Base-by-base conservation (phyloP, 106 monocot genomes). In the Acanthochlamys bracteata region DNA sequence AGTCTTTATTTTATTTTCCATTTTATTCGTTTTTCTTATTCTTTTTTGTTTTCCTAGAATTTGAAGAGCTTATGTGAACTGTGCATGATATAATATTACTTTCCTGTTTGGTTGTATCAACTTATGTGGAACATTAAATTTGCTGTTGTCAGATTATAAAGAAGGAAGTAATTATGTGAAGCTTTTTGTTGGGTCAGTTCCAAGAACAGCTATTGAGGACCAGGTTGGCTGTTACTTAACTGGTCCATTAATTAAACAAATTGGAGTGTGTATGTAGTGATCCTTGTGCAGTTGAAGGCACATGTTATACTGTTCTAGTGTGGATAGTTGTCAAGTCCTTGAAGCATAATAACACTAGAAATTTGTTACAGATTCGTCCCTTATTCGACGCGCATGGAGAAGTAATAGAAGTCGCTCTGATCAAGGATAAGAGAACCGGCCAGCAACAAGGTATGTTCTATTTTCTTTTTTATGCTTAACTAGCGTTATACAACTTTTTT, bases 381-480 rank as follows among this genome's bases (percentile, higher is more conserved):
- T 71, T 98, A 62, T 98, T 98, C 71, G 98, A 98, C 76, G 85
- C 85, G 59, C 98, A 98, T 84, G 98, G 98, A 16, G 76, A 89
- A 73, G 98, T 98, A 59, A 72, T 98, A 60, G 98, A 98, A 68
- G 98, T 98, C 64, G 98, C 98, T 64, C 70, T 98, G 19, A 98
- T 98, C 63, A 88, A 77, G 71, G 98, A 98, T 67, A 88, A 75
- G 68, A 83, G 77, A 75, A 98, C 88, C 42, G 98, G 98, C 33
- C 82, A 88, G 53, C 98, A 99, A 74, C 91, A 92, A 86, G 89
- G 98, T 99, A 78, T 45, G 59, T 42, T 71, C 52, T 22, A 19
- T 45, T 71, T 21, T 22, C 26, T 57, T 71, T 67, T 75, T 10
- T 49, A 26, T 20, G 25, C 55, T 25, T 52, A 24, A 45, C 43